Evolutionary conservation across 305 asterid species (phyloP).

Genomic region (Fraxinus sp.): DNA sequence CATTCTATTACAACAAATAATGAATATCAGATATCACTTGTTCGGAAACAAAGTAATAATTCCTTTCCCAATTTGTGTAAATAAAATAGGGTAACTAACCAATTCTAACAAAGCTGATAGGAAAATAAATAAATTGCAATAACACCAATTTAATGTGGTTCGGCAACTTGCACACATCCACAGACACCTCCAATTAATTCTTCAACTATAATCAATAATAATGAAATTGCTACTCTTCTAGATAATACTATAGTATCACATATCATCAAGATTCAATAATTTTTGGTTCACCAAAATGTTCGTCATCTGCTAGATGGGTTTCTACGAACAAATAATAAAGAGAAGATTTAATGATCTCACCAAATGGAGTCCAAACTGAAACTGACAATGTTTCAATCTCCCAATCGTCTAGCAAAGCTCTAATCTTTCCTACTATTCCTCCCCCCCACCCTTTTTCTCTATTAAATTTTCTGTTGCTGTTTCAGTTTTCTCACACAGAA

Average conservation of each 20-base stretch:
- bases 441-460: not conserved
- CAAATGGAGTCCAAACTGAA: not conserved
- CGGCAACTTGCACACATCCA: not conserved
- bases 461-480: not conserved
- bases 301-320: not conserved
- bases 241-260: not conserved
- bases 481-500: not conserved
- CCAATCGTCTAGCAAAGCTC: not conserved
- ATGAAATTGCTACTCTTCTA: not conserved
- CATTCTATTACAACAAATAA: not conserved
- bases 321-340: not conserved
- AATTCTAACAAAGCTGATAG: not conserved
- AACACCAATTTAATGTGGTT: not conserved
- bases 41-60: not conserved
- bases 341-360: not conserved
- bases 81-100: not conserved
- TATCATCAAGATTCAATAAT: not conserved
- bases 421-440: not conserved
- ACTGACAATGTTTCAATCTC: not conserved
- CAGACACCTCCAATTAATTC: not conserved
- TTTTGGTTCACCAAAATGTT: not conserved
- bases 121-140: not conserved
- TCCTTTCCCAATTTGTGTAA: not conserved
- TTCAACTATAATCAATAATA: not conserved
- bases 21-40: not conserved